phyloP scores from a whole-genome alignment of 495 filamentous ascomycete genomes.

The Terfezia claveryi region DNA sequence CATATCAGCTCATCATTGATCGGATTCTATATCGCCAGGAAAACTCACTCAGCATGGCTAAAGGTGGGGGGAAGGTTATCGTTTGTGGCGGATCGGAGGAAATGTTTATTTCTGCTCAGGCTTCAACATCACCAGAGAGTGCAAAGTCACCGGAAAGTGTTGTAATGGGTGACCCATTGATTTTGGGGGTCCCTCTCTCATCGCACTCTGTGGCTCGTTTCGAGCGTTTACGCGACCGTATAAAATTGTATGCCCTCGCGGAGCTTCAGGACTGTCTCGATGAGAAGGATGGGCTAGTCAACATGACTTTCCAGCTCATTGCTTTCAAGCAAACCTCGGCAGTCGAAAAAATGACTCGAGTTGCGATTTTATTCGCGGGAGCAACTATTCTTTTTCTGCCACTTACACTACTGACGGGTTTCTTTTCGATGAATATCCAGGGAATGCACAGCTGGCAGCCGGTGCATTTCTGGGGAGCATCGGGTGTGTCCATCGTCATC shows the following conservation, averaged over 20 bases:
- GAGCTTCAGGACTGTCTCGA: constrained; percentile 58
- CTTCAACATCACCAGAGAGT: not conserved
- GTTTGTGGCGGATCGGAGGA: not conserved
- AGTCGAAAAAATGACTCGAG: constrained; percentile 54
- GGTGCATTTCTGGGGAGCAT: constrained; percentile 49
- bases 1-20: constrained; percentile 55
- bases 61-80: not conserved
- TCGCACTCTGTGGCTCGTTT: constrained; percentile 49
- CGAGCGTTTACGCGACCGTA: constrained; percentile 50
- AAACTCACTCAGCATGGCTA: constrained; percentile 20
- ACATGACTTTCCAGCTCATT: constrained; percentile 59
- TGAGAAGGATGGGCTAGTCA: constrained; percentile 58
- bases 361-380: constrained; percentile 65
- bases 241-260: constrained; percentile 56
- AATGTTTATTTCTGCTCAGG: not conserved
- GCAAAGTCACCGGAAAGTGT: not conserved
- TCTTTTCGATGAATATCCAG: constrained; percentile 51
- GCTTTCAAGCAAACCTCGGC: constrained; percentile 62
- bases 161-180: constrained; percentile 9
- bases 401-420: constrained; percentile 63
- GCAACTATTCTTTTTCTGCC: constrained; percentile 69
- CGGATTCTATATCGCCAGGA: constrained; percentile 37
- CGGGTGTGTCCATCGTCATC: constrained; percentile 42
- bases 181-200: constrained; percentile 37
- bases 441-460: constrained; percentile 36